These are phyloP conservation scores for Harringtonia lauricola DNA, from an alignment of 2,329 filamentous ascomycete species.

Conservation along the genomic window DNA sequence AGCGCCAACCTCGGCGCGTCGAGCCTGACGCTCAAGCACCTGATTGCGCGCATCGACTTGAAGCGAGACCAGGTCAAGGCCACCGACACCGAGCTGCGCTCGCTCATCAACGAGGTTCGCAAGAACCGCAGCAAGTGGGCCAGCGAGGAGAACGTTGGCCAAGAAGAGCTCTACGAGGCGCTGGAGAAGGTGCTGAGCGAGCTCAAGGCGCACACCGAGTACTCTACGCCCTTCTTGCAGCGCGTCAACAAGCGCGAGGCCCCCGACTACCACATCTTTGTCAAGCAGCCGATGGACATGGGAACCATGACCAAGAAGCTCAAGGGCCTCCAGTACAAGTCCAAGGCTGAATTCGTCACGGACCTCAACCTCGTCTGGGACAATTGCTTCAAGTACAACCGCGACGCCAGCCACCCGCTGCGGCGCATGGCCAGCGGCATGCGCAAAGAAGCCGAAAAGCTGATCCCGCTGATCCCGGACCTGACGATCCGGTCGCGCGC, in stretches of 20 bases:
- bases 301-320: slow-evolving; percentile 98
- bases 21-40: slow-evolving; percentile 89
- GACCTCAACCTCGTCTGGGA: slow-evolving; percentile 95
- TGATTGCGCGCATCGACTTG: slow-evolving; percentile 90
- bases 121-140: slow-evolving; percentile 99
- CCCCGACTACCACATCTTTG: slow-evolving; percentile 86
- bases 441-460: slow-evolving; percentile 94
- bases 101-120: slow-evolving; percentile 90
- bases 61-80: slow-evolving; percentile 84
- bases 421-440: slow-evolving; percentile 91
- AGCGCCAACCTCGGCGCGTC: slow-evolving; percentile 92
- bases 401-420: slow-evolving; percentile 74
- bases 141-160: slow-evolving; percentile 91
- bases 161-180: slow-evolving; percentile 95
- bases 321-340: slow-evolving; percentile 67
- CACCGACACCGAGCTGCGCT: slow-evolving; percentile 84
- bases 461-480: slow-evolving; percentile 90
- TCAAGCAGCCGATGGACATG: slow-evolving; percentile 96
- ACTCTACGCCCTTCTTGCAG: slow-evolving; percentile 90
- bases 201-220: slow-evolving; percentile 93
- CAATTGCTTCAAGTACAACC: slow-evolving; percentile 93
- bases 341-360: slow-evolving; percentile 87
- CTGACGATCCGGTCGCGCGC: slow-evolving; percentile 82
- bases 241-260: slow-evolving; percentile 95
- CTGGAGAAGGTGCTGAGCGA: slow-evolving; percentile 95